These are phyloP conservation scores for Globisporangium paroecandrum DNA, from an alignment of 352 stramenopile genomes.

Conservation along the genomic window DNA sequence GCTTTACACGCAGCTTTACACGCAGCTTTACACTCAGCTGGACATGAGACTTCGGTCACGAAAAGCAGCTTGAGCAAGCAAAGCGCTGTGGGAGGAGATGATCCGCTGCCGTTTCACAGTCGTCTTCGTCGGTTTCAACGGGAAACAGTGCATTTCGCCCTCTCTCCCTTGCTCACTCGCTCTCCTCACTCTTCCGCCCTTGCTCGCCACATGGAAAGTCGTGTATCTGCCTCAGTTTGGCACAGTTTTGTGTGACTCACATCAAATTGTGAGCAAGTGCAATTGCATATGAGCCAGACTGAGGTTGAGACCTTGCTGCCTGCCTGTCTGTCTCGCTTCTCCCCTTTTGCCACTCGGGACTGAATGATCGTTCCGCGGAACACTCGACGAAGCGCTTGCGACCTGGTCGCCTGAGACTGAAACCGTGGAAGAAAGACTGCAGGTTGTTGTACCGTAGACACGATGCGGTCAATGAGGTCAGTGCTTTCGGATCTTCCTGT, in stretches of 20 bases:
- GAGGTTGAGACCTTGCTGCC: neutral
- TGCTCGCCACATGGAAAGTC: neutral
- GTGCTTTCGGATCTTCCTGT: neutral
- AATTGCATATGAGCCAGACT: neutral
- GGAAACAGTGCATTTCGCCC: neutral
- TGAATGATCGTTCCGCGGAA: neutral
- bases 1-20: neutral
- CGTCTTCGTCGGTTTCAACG: constrained; percentile 5
- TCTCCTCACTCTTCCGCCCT: constrained; percentile 10
- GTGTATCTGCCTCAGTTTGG: neutral
- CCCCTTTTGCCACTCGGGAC: neutral
- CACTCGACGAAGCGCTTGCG: neutral
- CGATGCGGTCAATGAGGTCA: neutral
- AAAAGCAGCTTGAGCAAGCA: no score
- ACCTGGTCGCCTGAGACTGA: neutral
- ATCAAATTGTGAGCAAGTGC: no score
- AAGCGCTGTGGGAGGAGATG: no score
- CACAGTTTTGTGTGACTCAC: no score
- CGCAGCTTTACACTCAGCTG: neutral
- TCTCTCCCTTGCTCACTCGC: neutral
- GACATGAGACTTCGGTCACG: no score
- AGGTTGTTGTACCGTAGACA: no score
- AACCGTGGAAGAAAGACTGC: no score
- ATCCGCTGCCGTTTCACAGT: neutral
- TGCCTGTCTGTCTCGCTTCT: neutral